Evolutionary conservation across 2,329 filamentous ascomycete genomes (phyloP).

Genomic region (Proliferodiscus dingleyae): DNA sequence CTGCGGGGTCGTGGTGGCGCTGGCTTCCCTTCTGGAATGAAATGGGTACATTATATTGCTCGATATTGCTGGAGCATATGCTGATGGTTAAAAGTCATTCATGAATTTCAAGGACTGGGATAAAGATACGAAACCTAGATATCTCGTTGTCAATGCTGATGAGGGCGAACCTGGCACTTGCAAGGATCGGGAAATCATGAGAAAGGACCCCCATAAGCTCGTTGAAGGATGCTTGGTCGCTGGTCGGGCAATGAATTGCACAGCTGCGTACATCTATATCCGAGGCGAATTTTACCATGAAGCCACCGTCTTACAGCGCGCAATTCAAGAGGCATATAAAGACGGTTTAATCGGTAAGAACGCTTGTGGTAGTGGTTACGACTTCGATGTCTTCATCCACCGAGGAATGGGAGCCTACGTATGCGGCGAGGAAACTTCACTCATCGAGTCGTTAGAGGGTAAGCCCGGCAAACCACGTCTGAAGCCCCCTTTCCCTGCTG

Average conservation of each 20-base stretch:
- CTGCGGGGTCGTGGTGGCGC: conserved; percentile 93
- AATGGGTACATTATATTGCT: conserved; percentile 70
- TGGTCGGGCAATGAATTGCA: conserved; percentile 97
- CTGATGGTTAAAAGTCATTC: conserved; percentile 64
- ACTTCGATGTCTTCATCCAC: conserved; percentile 96
- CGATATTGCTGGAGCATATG: not conserved
- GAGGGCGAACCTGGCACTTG: conserved; percentile 98
- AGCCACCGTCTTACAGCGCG: conserved; percentile 85
- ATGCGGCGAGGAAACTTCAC: conserved; percentile 94
- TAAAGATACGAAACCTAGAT: conserved; percentile 91
- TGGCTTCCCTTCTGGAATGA: conserved; percentile 95
- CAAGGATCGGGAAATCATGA: conserved; percentile 99
- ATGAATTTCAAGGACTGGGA: conserved; percentile 99
- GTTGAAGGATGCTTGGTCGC: conserved; percentile 95
- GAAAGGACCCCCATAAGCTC: conserved; percentile 99
- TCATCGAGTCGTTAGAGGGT: conserved; percentile 97
- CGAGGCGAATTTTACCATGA: conserved; percentile 97
- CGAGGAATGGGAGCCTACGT: conserved; percentile 97
- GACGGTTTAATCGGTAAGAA: conserved; percentile 97
- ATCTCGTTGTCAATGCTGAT: conserved; percentile 96
- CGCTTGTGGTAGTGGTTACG: conserved; percentile 92
- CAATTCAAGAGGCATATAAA: conserved; percentile 96
- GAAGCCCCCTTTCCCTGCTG: conserved; percentile 97
- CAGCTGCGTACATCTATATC: conserved; percentile 98
- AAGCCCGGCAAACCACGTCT: conserved; percentile 98